A percentile compares a stretch with the other conserved stretches of the same genome.
Conservation (phyloP, 2,329 filamentous ascomycete species). For the Septoria petroselini region DNA sequence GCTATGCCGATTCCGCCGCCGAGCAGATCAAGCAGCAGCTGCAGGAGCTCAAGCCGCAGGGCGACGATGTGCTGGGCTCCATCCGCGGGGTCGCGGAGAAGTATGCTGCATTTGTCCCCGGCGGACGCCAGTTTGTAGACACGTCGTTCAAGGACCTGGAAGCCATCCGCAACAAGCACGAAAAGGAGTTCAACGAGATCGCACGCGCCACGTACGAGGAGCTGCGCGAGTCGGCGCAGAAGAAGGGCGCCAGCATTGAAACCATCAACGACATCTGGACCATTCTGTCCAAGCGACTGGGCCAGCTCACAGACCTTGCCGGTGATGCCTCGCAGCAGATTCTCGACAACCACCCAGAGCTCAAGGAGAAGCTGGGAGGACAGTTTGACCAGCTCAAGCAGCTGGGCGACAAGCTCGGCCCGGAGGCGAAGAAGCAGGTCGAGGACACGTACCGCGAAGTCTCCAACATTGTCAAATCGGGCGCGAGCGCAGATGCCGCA, state of each 20-base stretch:
- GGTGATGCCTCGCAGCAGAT: constrained; percentile 63
- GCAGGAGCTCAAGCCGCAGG: constrained; percentile 55
- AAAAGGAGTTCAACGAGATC: constrained; percentile 67
- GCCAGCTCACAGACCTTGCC: constrained; percentile 59
- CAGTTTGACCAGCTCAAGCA: constrained; percentile 66
- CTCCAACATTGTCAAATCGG: constrained; percentile 60
- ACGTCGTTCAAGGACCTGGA: constrained; percentile 68
- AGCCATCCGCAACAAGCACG: constrained; percentile 63
- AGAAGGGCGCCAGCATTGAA: constrained; percentile 60
- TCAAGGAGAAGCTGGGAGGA: constrained; percentile 69
- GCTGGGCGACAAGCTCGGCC: constrained; percentile 67
- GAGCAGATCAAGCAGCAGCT: constrained; percentile 51
- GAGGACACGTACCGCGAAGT: constrained; percentile 69
- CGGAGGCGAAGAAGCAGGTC: constrained; percentile 72
- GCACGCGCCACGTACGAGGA: constrained; percentile 65
- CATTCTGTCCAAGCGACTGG: constrained; percentile 60
- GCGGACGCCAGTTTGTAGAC: constrained; percentile 66
- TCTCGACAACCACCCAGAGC: constrained; percentile 67
- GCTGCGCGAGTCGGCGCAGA: constrained; percentile 57
- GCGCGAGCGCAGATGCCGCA: constrained; percentile 57
- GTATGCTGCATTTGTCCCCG: constrained; percentile 70
- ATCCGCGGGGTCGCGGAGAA: constrained; percentile 64
- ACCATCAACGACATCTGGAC: constrained; percentile 61
- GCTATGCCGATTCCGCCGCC: constrained; percentile 56
- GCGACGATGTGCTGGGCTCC: constrained; percentile 64